Base-by-base conservation (phyloP, 768 basidiomycete species). In the Hemileccinum impolitum region DNA sequence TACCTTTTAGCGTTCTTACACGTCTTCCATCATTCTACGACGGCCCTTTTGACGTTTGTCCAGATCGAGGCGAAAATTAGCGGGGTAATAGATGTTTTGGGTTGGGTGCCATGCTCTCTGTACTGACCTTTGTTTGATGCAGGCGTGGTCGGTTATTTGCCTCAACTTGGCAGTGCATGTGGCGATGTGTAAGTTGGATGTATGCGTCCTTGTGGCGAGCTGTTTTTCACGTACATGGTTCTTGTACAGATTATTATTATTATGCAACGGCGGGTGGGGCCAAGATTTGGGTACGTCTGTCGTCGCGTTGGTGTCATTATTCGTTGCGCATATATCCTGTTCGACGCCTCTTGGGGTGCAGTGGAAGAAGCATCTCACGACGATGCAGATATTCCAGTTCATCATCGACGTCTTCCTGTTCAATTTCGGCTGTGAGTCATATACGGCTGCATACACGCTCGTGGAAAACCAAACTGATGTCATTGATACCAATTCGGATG, bases 11-110 rank as follows among this genome's bases (percentile, higher is more conserved):
- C 90, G 56, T 97, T 98, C 73, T 76, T 98, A 52, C 95, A 97
- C 69, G 92, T 98, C 50, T 97, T 94, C 76, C 94, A 97, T 68
- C 95, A 97, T 74, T 87, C 94, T 43, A 93, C 93, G 9, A 96
- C 94, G 48, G 94, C 93, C 42, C 70, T 95, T 51, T 75, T 98
- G 50, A 94, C 92, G 72, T 96, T 84, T 68, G 87, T 90, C 47
- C 93, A 96, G 70, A 75, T 96, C 53, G 84, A 92, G 58, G 93
- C 92, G 48, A 81, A 79, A 65, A 90, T 94, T 37, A 90, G 84
- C 56, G 90, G 94, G 53, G 92, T 93, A 68, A 40, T 18, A 31
- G 23, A 41, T 15, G 3, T 17, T 28, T 15, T 36, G 10, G 25
- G 25, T 37, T 8, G 1, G 15, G 14, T 37, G 6, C 14, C 25